Percentiles rank a stretch among this genome's conserved stretches.
These are phyloP conservation scores for Claviceps africana DNA, from an alignment of 2,329 filamentous ascomycete genomes.

Conservation along the genomic window DNA sequence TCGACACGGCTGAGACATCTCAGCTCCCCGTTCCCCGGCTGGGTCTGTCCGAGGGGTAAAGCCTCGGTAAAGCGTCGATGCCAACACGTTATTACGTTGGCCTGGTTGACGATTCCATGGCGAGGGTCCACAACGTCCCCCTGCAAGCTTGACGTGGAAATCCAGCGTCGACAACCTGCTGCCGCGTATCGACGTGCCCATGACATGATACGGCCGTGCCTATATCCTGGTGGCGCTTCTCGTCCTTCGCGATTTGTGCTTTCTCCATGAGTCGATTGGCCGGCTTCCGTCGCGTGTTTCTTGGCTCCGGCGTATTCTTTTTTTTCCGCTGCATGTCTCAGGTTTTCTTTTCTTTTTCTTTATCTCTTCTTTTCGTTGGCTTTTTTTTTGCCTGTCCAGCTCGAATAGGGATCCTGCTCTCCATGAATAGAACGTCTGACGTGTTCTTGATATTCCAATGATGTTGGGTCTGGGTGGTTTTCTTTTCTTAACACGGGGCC, in stretches of 20 bases:
- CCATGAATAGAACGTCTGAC: no score
- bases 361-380: no score
- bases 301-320: neutral
- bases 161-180: neutral
- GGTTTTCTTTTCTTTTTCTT: neutral
- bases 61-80: no score
- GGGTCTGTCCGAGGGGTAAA: no score
- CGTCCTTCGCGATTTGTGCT: neutral
- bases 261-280: neutral
- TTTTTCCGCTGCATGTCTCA: neutral
- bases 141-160: no score
- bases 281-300: neutral
- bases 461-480: neutral
- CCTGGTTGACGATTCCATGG: neutral
- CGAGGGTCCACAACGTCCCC: neutral
- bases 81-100: neutral
- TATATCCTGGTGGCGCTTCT: neutral
- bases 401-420: no score
- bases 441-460: no score
- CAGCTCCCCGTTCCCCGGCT: no score
- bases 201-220: neutral
- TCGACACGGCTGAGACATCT: no score
- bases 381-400: no score
- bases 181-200: neutral
- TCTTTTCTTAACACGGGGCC: neutral